Evolutionary conservation across 768 basidiomycete species (phyloP).

Genomic region (Pisolithus orientalis): DNA sequence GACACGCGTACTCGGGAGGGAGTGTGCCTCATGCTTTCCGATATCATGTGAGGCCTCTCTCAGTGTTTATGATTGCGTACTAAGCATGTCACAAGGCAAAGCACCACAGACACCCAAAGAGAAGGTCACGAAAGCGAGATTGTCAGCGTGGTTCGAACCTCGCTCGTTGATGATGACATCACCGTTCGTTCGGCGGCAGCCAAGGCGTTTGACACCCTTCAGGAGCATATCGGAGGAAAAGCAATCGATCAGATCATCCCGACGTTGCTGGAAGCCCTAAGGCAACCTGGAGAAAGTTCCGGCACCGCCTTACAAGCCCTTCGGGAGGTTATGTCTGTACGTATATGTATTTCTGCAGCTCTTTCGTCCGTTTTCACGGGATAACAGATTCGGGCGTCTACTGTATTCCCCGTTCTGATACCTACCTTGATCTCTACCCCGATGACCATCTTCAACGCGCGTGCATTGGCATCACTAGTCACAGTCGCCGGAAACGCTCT

Average conservation of each 20-base stretch:
- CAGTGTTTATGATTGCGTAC: not conserved
- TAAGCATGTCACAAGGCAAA: constrained; percentile 50
- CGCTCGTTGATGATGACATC: constrained; percentile 84
- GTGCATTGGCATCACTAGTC: constrained; percentile 84
- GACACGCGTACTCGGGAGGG: constrained; percentile 71
- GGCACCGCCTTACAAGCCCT: constrained; percentile 92
- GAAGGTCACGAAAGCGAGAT: constrained; percentile 89
- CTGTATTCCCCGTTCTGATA: constrained; percentile 95
- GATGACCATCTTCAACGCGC: constrained; percentile 93
- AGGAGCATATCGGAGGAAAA: constrained; percentile 82
- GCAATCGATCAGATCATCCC: constrained; percentile 97
- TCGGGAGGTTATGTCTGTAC: constrained; percentile 88
- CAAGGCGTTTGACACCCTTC: constrained; percentile 83
- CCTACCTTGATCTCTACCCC: constrained; percentile 87
- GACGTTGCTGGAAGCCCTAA: constrained; percentile 86
- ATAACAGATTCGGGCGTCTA: constrained; percentile 78
- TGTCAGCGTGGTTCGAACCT: constrained; percentile 73
- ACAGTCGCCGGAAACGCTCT: constrained; percentile 90
- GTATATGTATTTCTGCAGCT: constrained; percentile 18
- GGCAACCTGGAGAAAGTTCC: constrained; percentile 89
- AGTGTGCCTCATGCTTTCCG: constrained; percentile 80
- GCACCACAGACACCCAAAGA: constrained; percentile 73
- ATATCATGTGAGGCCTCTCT: constrained; percentile 64
- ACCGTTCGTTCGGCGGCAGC: constrained; percentile 88
- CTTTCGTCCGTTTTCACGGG: constrained; percentile 1